Conservation (phyloP, 192 early-diverging fungal species). For the Kappamyces sp. region DNA sequence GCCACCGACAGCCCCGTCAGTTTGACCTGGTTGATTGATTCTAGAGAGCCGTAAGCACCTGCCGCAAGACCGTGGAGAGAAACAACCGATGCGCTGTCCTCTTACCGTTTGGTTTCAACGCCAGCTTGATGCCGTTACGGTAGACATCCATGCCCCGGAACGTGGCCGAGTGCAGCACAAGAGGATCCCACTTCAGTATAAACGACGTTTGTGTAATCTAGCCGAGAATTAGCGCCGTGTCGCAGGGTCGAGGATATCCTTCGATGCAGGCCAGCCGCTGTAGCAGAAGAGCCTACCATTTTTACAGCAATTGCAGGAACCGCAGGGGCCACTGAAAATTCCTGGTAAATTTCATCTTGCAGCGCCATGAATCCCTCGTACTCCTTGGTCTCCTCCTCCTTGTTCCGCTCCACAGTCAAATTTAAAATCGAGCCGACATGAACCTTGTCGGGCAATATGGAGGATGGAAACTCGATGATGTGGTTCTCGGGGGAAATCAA, state of each 20-base stretch:
- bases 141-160: constrained; percentile 87
- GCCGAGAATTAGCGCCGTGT: background rate
- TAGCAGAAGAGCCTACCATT: constrained; percentile 7
- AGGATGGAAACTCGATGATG: constrained; percentile 95
- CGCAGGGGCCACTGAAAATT: constrained; percentile 73
- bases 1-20: constrained; percentile 85
- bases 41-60: constrained; percentile 38
- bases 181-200: constrained; percentile 85
- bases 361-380: constrained; percentile 72
- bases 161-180: constrained; percentile 73
- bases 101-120: constrained; percentile 45
- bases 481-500: constrained; percentile 96
- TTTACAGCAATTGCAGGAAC: constrained; percentile 72
- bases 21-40: constrained; percentile 51
- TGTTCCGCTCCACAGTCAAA: constrained; percentile 87
- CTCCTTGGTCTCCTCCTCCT: constrained; percentile 74
- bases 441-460: constrained; percentile 89
- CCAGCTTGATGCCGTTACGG: constrained; percentile 74
- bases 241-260: background rate
- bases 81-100: constrained; percentile 6
- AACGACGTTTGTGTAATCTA: constrained; percentile 68
- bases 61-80: background rate
- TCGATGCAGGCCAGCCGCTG: constrained; percentile 48
- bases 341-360: constrained; percentile 76
- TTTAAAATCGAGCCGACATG: constrained; percentile 92